phyloP scores from a whole-genome alignment of 129 eudicot genomes.

The Sambucus nigra region DNA sequence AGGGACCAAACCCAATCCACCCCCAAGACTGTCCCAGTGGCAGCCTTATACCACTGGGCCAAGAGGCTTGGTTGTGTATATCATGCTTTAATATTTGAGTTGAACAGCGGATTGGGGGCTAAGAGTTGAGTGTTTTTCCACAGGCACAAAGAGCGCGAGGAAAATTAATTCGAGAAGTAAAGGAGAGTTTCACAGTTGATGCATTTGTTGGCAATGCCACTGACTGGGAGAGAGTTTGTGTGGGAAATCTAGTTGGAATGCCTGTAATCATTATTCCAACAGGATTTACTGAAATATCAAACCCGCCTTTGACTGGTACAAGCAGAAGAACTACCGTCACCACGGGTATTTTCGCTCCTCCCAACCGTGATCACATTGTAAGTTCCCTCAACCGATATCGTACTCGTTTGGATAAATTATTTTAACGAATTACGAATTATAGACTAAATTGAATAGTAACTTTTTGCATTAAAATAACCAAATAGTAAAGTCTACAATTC shows the following conservation, averaged over 20 bases:
- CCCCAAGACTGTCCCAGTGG: too few relatives aligned
- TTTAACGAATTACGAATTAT: too few relatives aligned
- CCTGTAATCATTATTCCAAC: slow-evolving; percentile 80
- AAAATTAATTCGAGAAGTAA: slow-evolving; percentile 55
- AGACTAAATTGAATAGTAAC: too few relatives aligned
- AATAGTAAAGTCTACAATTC: too few relatives aligned
- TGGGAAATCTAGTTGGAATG: slow-evolving; percentile 92
- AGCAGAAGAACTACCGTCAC: slow-evolving; percentile 56
- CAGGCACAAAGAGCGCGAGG: slow-evolving; percentile 92
- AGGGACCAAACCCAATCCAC: too few relatives aligned
- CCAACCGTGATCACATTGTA: slow-evolving; percentile 77
- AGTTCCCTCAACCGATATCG: too few relatives aligned
- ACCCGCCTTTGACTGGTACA: slow-evolving; percentile 45
- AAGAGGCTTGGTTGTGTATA: too few relatives aligned
- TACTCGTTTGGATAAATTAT: too few relatives aligned
- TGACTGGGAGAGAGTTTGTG: slow-evolving; percentile 79
- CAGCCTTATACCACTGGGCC: too few relatives aligned
- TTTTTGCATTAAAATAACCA: too few relatives aligned
- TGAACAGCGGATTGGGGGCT: too few relatives aligned
- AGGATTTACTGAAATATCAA: slow-evolving; percentile 45
- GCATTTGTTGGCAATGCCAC: slow-evolving; percentile 83
- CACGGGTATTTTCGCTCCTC: slow-evolving; percentile 80
- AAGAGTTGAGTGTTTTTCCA: background rate
- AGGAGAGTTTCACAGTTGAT: slow-evolving; percentile 57
- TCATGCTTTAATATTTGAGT: too few relatives aligned